Evolutionary conservation across 352 stramenopile species (phyloP), one percentile per base, ranked within the genome.

Genomic region (Phytophthora pini): DNA sequence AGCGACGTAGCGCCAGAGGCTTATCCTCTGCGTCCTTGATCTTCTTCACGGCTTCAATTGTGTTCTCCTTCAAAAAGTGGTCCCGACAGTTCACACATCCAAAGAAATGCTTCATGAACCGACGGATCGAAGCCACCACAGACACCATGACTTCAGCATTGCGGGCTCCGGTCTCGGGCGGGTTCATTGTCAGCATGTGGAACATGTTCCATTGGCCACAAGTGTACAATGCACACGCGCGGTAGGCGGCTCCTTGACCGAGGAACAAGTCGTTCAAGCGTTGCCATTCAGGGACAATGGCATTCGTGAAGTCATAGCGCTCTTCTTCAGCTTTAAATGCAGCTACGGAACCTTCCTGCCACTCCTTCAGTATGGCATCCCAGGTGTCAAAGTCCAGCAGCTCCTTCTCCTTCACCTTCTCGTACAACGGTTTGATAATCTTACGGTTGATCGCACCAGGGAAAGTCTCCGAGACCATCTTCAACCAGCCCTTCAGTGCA

Each of bases 161-260:
- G 17, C 79, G 79, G 10, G 65, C 43, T 1, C 63, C 70, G 1
- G 57, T 71, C 61, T 82, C 76, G 2, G 68, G 70, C 8, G 80
- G 84, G 51, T 90, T 92, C 67, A 94, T 77, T 15, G 82, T 93
- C 54, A 94, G 63, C 84, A 94, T 89, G 76, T 94, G 86, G 68
- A 94, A 94, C 80, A 94, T 90, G 44, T 79, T 94, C 86, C 86
- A 94, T 68, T 94, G 86, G 1, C 86, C 86, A 49, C 86, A 94
- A 41, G 86, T 94, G 66, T 94, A 94, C 24, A 89, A 59, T 22
- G 84, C 86, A 36, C 86, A 94, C 2, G 86, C 81, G 22, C 75
- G 75, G 61, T 94, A 94, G 1, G 78, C 72, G 13, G 77, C 76
- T 22, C 86, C 86, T 43, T 89, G 61, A 26, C 86, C 86, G 5